phyloP scores from a whole-genome alignment of 164 flowering plant species.

The Umbilicus rupestris region DNA sequence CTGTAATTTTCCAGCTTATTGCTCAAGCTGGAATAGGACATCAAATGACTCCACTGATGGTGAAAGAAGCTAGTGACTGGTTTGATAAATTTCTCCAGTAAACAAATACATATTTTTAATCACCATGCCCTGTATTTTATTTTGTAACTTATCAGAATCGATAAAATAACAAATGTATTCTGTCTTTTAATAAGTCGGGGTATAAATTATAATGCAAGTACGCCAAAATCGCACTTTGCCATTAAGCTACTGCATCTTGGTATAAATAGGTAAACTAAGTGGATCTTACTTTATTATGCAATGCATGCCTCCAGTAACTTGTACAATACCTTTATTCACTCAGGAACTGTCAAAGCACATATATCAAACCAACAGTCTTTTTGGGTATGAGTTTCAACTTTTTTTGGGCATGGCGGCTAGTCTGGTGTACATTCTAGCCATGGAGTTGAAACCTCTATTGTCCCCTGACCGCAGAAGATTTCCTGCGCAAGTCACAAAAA shows the following conservation, averaged over 20 bases:
- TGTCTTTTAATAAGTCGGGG: neutral
- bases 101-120: neutral
- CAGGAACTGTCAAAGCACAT: neutral
- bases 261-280: no score
- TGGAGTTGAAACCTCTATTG: constrained; percentile 76
- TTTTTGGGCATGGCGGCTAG: constrained; percentile 98
- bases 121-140: neutral
- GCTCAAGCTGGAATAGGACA: constrained; percentile 79
- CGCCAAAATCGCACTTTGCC: neutral
- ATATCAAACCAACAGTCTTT: neutral
- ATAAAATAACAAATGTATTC: neutral
- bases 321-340: neutral
- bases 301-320: neutral
- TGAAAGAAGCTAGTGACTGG: constrained; percentile 82
- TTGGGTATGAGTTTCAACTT: constrained; percentile 32
- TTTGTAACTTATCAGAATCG: neutral
- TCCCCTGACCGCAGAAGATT: constrained; percentile 92
- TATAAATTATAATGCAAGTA: neutral
- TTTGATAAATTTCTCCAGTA: constrained; percentile 44
- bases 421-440: constrained; percentile 96
- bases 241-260: no score
- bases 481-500: constrained; percentile 28
- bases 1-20: constrained; percentile 34
- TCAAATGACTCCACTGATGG: constrained; percentile 69
- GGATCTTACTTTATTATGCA: no score